A percentile compares a stretch with the other conserved stretches of the same genome.
Evolutionary conservation across 2,329 filamentous ascomycete species (phyloP).

Genomic region (Trichoderma aggressivum): DNA sequence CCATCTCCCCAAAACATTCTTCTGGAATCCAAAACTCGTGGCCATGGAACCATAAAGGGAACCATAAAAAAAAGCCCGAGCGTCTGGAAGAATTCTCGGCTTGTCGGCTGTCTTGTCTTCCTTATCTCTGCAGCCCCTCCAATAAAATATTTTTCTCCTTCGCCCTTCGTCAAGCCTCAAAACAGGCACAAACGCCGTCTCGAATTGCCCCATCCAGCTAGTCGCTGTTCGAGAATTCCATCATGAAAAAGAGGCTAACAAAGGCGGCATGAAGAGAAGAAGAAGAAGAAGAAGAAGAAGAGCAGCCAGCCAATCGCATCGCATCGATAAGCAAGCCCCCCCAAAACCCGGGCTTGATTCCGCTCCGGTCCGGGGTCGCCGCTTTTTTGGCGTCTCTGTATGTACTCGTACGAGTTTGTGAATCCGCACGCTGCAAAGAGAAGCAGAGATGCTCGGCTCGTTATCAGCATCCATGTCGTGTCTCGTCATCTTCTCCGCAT

Average conservation of each 20-base stretch:
- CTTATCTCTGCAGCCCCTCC: neutral
- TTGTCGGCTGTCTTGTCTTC: neutral
- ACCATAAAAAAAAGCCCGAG: neutral
- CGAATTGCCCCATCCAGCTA: neutral
- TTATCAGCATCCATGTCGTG: slow-evolving; percentile 3
- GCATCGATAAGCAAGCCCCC: slow-evolving; percentile 2
- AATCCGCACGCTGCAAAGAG: neutral
- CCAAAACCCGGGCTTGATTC: neutral
- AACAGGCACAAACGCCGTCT: neutral
- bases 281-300: too few species aligned
- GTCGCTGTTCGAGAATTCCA: neutral
- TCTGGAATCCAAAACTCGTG: neutral
- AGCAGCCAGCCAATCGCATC: neutral
- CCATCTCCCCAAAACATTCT: neutral
- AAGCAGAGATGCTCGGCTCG: neutral
- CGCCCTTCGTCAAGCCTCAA: neutral
- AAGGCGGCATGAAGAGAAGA: neutral
- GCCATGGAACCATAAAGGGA: neutral
- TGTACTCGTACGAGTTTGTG: neutral
- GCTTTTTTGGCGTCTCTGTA: neutral
- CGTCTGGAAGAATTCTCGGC: neutral
- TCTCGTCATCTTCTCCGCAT: neutral
- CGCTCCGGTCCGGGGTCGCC: slow-evolving; percentile 8
- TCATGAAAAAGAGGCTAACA: neutral
- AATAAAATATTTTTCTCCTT: neutral